Evolutionary conservation across 257 asterid genomes (phyloP), one percentile per base, ranked within the genome.

Genomic region (Penstemon barbatus): DNA sequence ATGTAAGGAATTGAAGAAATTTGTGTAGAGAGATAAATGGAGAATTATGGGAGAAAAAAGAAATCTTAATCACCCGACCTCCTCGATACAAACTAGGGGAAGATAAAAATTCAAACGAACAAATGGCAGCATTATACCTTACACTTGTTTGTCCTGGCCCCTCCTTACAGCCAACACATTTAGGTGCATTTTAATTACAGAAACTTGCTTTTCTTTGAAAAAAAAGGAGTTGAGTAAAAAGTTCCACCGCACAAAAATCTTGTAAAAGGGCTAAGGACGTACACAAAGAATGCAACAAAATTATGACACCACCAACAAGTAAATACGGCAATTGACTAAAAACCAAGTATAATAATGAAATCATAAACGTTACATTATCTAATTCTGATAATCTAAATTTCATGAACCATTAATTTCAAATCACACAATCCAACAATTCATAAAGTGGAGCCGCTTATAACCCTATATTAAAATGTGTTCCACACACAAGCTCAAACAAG

Each of bases 121-220:
- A 70, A 56, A 59, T n/a, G 37, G 60, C 68, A 36, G 9, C 10
- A 60, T 39, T 70, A 44, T 57, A 55, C 63, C 63, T 7, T 7
- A 9, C 51, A 46, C 51, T 46, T 46, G 51, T 25, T 9, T 11
- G 10, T 7, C 8, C 9, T 46, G 8, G 9, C 51, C 10, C 4
- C 4, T 8, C 51, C 11, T 46, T 46, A 46, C 51, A 46, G 51
- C 51, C 10, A 46, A 46, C 11, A 7, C 9, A 13, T 70, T 60
- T 5, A 15, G 19, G 10, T 4, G n/a, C 6, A 38, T 57, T 38
- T 41, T 46, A 37, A 10, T n/a, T 8, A 0, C 18, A 9, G 18
- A 57, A 9, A 57, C 4, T 36, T 9, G 6, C 45, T 37, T 46
- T 6, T 3, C 51, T 4, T 7, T 46, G 12, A 46, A 12, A 6